Evolutionary conservation across 768 basidiomycete species (phyloP).

Genomic region (Neoboletus brunneissimus): DNA sequence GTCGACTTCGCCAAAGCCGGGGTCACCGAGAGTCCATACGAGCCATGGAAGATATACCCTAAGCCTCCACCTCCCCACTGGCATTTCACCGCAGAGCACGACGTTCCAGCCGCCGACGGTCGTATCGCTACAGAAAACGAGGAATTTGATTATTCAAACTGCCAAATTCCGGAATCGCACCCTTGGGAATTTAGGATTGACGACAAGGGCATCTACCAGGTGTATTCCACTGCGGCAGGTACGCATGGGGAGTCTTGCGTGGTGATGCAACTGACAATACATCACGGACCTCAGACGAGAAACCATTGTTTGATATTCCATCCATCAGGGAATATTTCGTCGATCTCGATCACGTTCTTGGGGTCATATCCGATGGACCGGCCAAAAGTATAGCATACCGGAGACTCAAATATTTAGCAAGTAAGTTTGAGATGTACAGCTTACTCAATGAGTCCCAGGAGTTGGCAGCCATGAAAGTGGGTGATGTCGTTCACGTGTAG

Average conservation of each 20-base stretch:
- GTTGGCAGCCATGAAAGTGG: constrained; percentile 92
- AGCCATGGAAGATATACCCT: constrained; percentile 88
- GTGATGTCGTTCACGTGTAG: constrained; percentile 24
- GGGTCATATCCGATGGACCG: constrained; percentile 92
- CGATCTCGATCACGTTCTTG: constrained; percentile 88
- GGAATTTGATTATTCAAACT: constrained; percentile 71
- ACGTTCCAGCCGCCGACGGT: constrained; percentile 43
- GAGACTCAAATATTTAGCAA: constrained; percentile 83
- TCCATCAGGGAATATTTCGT: constrained; percentile 92
- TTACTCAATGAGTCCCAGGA: constrained; percentile 94
- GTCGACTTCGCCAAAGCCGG: constrained; percentile 36
- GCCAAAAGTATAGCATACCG: constrained; percentile 95
- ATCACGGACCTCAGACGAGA: constrained; percentile 32
- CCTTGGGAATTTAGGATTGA: constrained; percentile 73
- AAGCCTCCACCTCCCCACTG: constrained; percentile 93
- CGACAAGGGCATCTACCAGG: constrained; percentile 87
- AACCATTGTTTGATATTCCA: constrained; percentile 75
- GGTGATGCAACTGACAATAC: not conserved
- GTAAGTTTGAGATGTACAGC: constrained; percentile 92
- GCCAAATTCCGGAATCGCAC: constrained; percentile 66
- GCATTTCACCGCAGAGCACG: constrained; percentile 70
- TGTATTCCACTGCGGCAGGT: constrained; percentile 47
- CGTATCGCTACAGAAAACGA: constrained; percentile 29
- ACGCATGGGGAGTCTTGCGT: not conserved
- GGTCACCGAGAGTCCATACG: constrained; percentile 33